phyloP scores from a whole-genome alignment of 2,329 filamentous ascomycete species.

The Trichoderma koningii region DNA sequence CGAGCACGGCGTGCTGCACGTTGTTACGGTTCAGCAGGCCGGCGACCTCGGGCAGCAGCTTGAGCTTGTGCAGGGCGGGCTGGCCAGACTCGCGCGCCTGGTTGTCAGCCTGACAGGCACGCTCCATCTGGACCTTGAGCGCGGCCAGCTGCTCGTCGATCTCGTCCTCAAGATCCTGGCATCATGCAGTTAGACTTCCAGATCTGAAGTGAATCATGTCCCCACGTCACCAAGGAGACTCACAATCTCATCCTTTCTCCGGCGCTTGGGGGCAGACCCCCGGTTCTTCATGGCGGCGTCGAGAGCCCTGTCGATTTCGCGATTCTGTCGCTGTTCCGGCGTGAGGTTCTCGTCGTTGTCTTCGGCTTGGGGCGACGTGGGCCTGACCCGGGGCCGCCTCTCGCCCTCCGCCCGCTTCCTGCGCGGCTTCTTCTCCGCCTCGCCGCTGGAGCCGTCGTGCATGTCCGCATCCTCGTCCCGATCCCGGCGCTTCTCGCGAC shows the following conservation, averaged over 20 bases:
- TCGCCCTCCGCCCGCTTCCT: constrained; percentile 53
- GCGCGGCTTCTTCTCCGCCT: constrained; percentile 47
- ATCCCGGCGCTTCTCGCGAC: constrained; percentile 63
- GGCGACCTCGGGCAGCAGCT: constrained; percentile 88
- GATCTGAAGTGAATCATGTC: not conserved
- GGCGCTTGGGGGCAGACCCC: constrained; percentile 57
- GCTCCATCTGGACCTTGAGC: constrained; percentile 87
- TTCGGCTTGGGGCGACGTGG: constrained; percentile 58
- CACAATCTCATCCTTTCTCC: constrained; percentile 88
- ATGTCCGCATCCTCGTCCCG: constrained; percentile 51
- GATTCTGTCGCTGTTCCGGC: constrained; percentile 79
- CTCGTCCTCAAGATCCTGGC: constrained; percentile 81
- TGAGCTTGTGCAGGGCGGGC: constrained; percentile 89
- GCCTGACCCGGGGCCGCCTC: constrained; percentile 51
- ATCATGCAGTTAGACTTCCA: not conserved
- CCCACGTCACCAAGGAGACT: constrained; percentile 34
- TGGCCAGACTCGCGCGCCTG: constrained; percentile 74
- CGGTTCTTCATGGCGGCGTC: constrained; percentile 86
- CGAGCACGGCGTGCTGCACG: constrained; percentile 79
- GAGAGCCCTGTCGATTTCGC: constrained; percentile 83
- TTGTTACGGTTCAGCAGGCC: constrained; percentile 87
- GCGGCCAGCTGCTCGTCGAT: constrained; percentile 87
- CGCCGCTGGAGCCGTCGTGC: constrained; percentile 52
- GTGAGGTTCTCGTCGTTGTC: constrained; percentile 78
- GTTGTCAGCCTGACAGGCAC: constrained; percentile 85